phyloP scores from a whole-genome alignment of 257 asterid genomes.

The Forsythia suspensa region DNA sequence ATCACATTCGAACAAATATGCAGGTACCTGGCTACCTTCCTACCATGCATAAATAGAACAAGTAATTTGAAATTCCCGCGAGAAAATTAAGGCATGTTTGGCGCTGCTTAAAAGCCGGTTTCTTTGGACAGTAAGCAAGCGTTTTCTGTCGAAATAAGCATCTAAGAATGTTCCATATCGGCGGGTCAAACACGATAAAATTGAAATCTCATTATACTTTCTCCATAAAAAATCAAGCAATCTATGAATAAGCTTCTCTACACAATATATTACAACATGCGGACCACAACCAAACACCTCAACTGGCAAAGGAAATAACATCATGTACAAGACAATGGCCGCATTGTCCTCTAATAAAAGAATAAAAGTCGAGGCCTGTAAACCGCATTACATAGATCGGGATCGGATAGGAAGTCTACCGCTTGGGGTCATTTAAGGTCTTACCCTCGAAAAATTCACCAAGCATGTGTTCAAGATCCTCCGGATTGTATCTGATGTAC shows the following conservation, averaged over 20 bases:
- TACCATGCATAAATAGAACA: neutral
- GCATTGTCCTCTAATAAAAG: neutral
- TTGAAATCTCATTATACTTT: neutral
- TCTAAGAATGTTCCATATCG: neutral
- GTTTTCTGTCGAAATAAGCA: neutral
- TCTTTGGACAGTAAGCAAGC: neutral
- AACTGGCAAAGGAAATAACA: neutral
- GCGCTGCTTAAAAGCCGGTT: neutral
- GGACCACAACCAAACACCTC: neutral
- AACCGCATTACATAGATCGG: neutral
- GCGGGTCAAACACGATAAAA: neutral
- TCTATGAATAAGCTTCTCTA: neutral
- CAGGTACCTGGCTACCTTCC: too few relatives aligned
- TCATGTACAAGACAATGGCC: neutral
- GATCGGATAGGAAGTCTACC: conserved; percentile 39
- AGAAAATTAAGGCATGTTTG: neutral
- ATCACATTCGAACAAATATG: too few relatives aligned
- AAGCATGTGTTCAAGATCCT: conserved; percentile 98
- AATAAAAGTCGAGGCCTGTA: neutral
- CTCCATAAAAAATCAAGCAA: neutral
- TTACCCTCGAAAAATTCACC: conserved; percentile 98
- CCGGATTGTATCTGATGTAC: conserved; percentile 91
- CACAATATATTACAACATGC: neutral
- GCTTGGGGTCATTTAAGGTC: conserved; percentile 77
- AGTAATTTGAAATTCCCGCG: neutral